Base-by-base conservation (phyloP, 1,284 basidiomycete species). In the Cutaneotrichosporon sp. region DNA sequence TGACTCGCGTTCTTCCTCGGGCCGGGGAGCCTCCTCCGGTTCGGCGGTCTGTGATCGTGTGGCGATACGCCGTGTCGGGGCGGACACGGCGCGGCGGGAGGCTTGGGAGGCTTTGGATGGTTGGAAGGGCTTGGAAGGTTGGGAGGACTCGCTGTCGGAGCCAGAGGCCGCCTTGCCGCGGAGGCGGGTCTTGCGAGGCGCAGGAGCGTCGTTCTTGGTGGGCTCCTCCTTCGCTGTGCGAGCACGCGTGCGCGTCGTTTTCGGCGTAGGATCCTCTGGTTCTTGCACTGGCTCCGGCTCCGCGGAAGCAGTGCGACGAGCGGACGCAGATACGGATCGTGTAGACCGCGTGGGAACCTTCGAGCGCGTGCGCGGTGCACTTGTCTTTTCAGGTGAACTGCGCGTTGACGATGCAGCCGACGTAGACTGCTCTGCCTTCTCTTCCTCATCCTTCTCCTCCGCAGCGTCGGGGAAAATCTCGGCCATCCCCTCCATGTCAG, bases 401-500 rank as follows among this genome's bases (percentile, higher is more conserved):
- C 8, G 20, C 25, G 20, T 22, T 24, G 38, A 25, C 6, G 19
- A 16, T 32, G 32, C 44, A 5, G 5, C 24, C 10, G 35, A 3
- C 35, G 25, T 12, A 2, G 25, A 6, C 26, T 48, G 24, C 3
- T 33, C 17, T 14, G n/a, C 22, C 31, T 44, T n/a, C 9, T 34
- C 26, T 12, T 20, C 32, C 1, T 31, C 38, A 24, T 48, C 51
- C 11, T 29, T 5, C 24, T 19, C 39, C 33, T 45, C 31, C 26
- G 31, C 24, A 5, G 16, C 44, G 14, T 54, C 45, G 26, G 27
- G 38, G 37, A 63, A 65, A 63, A 71, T 64, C 20, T 57, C 42
- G 39, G 42, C 58, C 43, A 64, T 47, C 5, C 62, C 64, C 9
- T 44, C 34, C 25, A 66, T 59, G 8, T n/a, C 38, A 4, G 66